Conservation (phyloP, 1,284 basidiomycete species). For the Phellopilus nigrolimitatus region DNA sequence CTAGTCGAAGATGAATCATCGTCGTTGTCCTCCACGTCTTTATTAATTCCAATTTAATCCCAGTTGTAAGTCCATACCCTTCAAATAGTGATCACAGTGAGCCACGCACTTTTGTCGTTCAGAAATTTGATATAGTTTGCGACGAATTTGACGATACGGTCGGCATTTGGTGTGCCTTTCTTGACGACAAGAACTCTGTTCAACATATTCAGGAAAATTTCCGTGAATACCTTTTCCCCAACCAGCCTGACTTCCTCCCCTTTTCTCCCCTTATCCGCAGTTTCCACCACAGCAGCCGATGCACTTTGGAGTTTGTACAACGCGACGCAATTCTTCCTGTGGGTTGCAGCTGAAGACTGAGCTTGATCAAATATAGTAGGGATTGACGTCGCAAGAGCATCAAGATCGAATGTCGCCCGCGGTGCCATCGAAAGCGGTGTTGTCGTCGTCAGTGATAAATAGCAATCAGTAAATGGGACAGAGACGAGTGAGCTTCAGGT, state of each 20-base stretch:
- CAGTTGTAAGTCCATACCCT: no score
- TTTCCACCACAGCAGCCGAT: constrained; percentile 13
- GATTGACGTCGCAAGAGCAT: constrained; percentile 9
- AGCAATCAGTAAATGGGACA: no score
- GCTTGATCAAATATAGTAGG: constrained; percentile 18
- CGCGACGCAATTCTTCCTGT: constrained; percentile 21
- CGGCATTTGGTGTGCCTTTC: constrained; percentile 17
- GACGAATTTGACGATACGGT: constrained; percentile 19
- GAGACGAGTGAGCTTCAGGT: no score
- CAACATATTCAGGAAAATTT: constrained; percentile 19
- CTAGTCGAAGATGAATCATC: constrained; percentile 69
- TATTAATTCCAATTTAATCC: no score
- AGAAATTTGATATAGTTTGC: constrained; percentile 18
- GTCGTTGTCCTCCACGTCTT: no score
- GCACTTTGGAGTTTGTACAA: constrained; percentile 18
- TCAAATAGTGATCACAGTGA: no score
- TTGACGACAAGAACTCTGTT: constrained; percentile 20
- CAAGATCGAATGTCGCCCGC: constrained; percentile 11
- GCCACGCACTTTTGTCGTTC: constrained; percentile 17
- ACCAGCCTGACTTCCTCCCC: constrained; percentile 14
- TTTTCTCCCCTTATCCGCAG: constrained; percentile 7
- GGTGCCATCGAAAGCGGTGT: constrained; percentile 13
- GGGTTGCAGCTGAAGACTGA: constrained; percentile 19
- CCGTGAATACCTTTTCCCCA: constrained; percentile 17
- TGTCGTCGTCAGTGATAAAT: neutral